These are phyloP conservation scores for Escovopsis sp. DNA, from an alignment of 2,329 filamentous ascomycete species.

Conservation along the genomic window DNA sequence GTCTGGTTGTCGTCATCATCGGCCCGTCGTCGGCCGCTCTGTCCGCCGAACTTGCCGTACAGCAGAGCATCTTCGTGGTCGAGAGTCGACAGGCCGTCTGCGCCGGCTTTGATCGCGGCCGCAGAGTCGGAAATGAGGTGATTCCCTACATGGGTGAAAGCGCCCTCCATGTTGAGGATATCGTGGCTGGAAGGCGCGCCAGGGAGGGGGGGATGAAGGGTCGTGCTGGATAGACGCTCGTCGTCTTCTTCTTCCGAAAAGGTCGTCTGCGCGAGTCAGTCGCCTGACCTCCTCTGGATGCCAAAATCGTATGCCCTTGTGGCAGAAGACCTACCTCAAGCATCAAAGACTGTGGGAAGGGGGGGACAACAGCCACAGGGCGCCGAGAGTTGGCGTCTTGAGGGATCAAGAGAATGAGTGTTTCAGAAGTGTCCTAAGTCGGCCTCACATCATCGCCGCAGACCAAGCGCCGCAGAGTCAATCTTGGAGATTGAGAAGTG, in stretches of 20 bases:
- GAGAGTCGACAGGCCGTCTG: conserved; percentile 56
- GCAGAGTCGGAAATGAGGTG: conserved; percentile 73
- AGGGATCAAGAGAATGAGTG: conserved; percentile 11
- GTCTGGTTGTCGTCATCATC: conserved; percentile 86
- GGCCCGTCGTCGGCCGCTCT: conserved; percentile 49
- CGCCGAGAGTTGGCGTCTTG: conserved; percentile 12
- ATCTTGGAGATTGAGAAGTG: not conserved
- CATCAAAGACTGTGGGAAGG: conserved; percentile 1
- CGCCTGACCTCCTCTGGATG: too few species aligned
- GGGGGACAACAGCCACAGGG: not conserved
- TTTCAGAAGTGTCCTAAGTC: conserved; percentile 15
- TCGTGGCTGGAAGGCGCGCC: conserved; percentile 3
- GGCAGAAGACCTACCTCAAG: conserved; percentile 3
- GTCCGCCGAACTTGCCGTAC: conserved; percentile 51
- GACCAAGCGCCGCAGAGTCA: conserved; percentile 9
- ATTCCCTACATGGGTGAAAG: conserved; percentile 78
- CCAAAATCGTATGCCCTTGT: too few species aligned
- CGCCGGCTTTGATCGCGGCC: conserved; percentile 73
- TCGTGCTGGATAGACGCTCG: not conserved
- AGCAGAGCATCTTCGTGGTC: conserved; percentile 71
- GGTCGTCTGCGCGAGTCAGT: conserved; percentile 1
- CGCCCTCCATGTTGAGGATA: conserved; percentile 54
- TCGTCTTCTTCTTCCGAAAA: conserved; percentile 1
- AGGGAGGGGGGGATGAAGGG: too few species aligned
- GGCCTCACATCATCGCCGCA: conserved; percentile 25